Percentiles rank a stretch among this genome's conserved stretches.
phyloP scores from a whole-genome alignment of 352 stramenopile species.

The Phytophthora syringae region DNA sequence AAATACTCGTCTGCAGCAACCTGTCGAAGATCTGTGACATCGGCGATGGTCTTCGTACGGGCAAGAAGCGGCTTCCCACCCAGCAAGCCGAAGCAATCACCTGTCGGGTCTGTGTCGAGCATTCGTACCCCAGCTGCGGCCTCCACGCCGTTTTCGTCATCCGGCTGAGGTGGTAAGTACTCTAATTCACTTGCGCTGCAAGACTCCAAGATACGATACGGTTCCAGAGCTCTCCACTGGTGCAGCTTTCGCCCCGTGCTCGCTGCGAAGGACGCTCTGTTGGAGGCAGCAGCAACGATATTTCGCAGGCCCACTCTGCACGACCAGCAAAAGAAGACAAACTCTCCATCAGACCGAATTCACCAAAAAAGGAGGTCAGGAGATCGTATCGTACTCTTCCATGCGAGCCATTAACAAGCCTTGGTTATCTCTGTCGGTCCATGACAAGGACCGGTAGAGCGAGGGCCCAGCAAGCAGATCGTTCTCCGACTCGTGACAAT shows the following conservation, averaged over 20 bases:
- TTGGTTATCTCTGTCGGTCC: conserved; percentile 17
- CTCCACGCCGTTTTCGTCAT: background rate
- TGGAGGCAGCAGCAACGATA: conserved; percentile 29
- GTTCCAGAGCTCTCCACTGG: conserved; percentile 38
- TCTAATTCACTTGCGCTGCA: background rate
- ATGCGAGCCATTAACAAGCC: conserved; percentile 31
- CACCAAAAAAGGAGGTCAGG: background rate
- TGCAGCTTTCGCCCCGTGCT: conserved; percentile 49
- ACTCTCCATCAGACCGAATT: background rate
- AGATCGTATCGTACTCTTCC: conserved; percentile 37
- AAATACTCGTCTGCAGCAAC: conserved; percentile 47
- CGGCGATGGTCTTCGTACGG: conserved; percentile 52
- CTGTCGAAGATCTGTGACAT: conserved; percentile 43
- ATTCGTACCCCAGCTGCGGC: conserved; percentile 1
- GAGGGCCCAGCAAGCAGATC: conserved; percentile 10
- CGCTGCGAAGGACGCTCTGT: conserved; percentile 27
- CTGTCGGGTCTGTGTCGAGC: conserved; percentile 38
- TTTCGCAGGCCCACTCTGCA: conserved; percentile 51
- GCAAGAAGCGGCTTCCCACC: conserved; percentile 48
- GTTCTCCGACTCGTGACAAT: conserved; percentile 17
- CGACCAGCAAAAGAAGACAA: conserved; percentile 7
- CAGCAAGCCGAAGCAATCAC: conserved; percentile 61
- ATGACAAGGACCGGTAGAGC: conserved; percentile 12
- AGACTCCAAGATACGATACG: conserved; percentile 22
- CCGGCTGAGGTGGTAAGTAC: background rate